Percentiles rank a stretch among this genome's conserved stretches.
These are phyloP conservation scores for Hypomyces perniciosus DNA, from an alignment of 2,329 filamentous ascomycete genomes.

Conservation along the genomic window DNA sequence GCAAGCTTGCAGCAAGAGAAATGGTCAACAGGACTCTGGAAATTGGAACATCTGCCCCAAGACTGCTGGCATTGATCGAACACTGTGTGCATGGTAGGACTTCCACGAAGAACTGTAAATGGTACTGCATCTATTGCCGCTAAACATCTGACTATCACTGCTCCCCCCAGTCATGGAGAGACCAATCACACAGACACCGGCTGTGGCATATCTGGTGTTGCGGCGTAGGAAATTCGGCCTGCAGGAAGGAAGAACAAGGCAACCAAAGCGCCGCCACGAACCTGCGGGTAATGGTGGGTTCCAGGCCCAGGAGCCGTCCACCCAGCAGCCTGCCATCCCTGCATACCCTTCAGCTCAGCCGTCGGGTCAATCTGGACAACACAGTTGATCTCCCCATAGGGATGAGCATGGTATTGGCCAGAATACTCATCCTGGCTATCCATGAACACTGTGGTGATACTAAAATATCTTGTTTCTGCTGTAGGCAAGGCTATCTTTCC, in stretches of 20 bases:
- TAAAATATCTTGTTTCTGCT: slow-evolving; percentile 43
- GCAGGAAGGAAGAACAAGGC: slow-evolving; percentile 51
- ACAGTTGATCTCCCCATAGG: slow-evolving; percentile 52
- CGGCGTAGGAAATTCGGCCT: slow-evolving; percentile 46
- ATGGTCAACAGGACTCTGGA: no score
- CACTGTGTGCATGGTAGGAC: no score
- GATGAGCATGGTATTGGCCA: slow-evolving; percentile 49
- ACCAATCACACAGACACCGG: slow-evolving; percentile 19
- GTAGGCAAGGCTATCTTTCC: slow-evolving; percentile 41
- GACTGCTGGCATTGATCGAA: no score
- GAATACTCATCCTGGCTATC: slow-evolving; percentile 41
- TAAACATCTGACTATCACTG: no score
- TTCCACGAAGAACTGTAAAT: no score
- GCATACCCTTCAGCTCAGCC: slow-evolving; percentile 49
- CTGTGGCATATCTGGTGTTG: slow-evolving; percentile 37
- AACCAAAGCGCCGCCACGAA: slow-evolving; percentile 42
- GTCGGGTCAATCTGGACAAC: slow-evolving; percentile 43
- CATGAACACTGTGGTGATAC: slow-evolving; percentile 54
- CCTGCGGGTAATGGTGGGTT: slow-evolving; percentile 52
- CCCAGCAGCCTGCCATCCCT: slow-evolving; percentile 49
- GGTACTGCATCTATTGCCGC: no score
- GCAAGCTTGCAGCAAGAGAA: no score
- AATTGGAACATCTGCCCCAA: no score
- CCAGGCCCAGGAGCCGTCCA: slow-evolving; percentile 51
- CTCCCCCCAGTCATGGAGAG: no score